These are phyloP conservation scores for Chimonanthus praecox DNA, from an alignment of 164 flowering plant species.

Conservation along the genomic window DNA sequence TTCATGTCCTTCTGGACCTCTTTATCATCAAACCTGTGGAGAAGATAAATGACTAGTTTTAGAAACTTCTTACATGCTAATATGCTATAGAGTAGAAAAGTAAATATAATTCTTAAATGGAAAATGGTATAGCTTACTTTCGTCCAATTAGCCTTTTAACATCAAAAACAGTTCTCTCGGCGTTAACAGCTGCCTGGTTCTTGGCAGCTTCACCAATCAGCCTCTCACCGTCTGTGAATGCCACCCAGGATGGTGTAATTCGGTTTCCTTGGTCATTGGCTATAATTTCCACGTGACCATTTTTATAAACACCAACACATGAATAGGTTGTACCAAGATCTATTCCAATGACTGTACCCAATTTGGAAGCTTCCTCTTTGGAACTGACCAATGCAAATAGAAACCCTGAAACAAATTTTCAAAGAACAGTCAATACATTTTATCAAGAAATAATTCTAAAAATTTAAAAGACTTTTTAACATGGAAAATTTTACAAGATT, in stretches of 20 bases:
- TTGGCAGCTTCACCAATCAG: slow-evolving; percentile 76
- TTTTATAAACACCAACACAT: slow-evolving; percentile 87
- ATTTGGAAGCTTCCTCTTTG: slow-evolving; percentile 63
- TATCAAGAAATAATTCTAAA: neutral
- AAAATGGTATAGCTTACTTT: slow-evolving; percentile 22
- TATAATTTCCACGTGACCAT: slow-evolving; percentile 81
- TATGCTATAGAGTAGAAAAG: neutral
- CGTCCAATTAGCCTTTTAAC: slow-evolving; percentile 50
- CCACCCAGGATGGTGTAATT: slow-evolving; percentile 89
- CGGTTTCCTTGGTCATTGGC: slow-evolving; percentile 92
- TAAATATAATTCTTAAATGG: neutral
- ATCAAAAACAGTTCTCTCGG: slow-evolving; percentile 42
- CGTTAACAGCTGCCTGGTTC: slow-evolving; percentile 43
- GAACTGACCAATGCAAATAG: slow-evolving; percentile 48
- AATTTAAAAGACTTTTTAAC: no score
- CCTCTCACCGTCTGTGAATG: slow-evolving; percentile 71
- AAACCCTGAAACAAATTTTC: slow-evolving; percentile 28
- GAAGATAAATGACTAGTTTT: neutral
- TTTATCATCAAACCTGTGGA: slow-evolving; percentile 78
- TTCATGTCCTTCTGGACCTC: slow-evolving; percentile 90
- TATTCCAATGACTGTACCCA: slow-evolving; percentile 83
- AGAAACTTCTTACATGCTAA: neutral
- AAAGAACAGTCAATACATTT: neutral
- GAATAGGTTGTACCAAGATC: slow-evolving; percentile 87
- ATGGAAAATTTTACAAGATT: no score